Percentiles rank a stretch among this genome's conserved stretches.
These are phyloP conservation scores for Hyphopichia pseudoburtonii DNA, from an alignment of 1,139 yeast genomes.

Conservation along the genomic window DNA sequence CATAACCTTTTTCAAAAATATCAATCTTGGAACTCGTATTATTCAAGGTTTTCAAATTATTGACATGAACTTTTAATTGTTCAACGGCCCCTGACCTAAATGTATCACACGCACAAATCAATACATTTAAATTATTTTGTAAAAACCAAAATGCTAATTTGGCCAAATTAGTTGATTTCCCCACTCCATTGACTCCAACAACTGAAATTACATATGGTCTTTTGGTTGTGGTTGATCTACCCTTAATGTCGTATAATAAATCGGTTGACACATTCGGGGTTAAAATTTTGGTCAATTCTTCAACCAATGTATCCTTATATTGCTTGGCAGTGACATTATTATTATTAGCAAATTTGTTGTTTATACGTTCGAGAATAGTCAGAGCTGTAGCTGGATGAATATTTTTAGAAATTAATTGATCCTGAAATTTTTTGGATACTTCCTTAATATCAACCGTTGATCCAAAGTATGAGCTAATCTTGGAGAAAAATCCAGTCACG, in stretches of 20 bases:
- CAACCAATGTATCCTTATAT: slow-evolving; percentile 62
- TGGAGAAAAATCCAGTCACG: slow-evolving; percentile 31
- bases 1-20: slow-evolving; percentile 91
- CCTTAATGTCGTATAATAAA: slow-evolving; percentile 77
- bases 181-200: slow-evolving; percentile 98
- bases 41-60: slow-evolving; percentile 62
- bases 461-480: slow-evolving; percentile 41
- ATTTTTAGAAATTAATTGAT: slow-evolving; percentile 44
- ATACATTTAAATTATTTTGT: slow-evolving; percentile 82
- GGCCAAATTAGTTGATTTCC: slow-evolving; percentile 92
- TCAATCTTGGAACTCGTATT: slow-evolving; percentile 57
- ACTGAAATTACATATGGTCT: slow-evolving; percentile 91
- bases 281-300: slow-evolving; percentile 74
- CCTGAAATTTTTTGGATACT: slow-evolving; percentile 42
- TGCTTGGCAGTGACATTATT: slow-evolving; percentile 29
- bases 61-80: slow-evolving; percentile 91
- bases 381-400: slow-evolving; percentile 44
- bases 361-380: slow-evolving; percentile 37
- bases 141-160: slow-evolving; percentile 94
- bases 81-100: slow-evolving; percentile 98
- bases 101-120: slow-evolving; percentile 97
- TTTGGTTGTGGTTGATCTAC: slow-evolving; percentile 30
- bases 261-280: slow-evolving; percentile 95
- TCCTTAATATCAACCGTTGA: slow-evolving; percentile 36
- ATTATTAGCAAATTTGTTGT: slow-evolving; percentile 27